Base-by-base conservation (phyloP, 2,329 filamentous ascomycete species). In the Pseudocercospora pini-densiflorae region DNA sequence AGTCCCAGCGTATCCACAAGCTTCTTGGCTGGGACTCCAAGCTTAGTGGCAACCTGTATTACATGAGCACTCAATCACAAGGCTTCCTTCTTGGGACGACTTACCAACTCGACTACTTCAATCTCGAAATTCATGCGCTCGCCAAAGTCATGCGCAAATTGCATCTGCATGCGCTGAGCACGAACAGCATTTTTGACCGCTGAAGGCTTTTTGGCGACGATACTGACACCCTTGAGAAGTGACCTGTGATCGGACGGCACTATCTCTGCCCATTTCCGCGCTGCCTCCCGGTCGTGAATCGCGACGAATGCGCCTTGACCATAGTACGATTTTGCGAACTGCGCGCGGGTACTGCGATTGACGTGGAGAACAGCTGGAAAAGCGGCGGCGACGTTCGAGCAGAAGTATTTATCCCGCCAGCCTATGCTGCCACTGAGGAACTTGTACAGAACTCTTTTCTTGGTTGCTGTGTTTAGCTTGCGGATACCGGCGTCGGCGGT, bases 281-380 rank as follows among this genome's bases (percentile, higher is more conserved):
- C 40, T n/a, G 7, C 16, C 16, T 43, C 16, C n/a, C 40, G 16
- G 16, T 19, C 40, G 5, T 43, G 40, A 19, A 5, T 12, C 1
- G 27, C 9, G 7, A 57, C 8, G 27, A 45, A 21, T 16, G 45
- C 31, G 27, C 29, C 21, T 29, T 19, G 19, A 23, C 73, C 2
- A 59, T 70, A 10, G 70, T 71, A 75, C 65, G 76, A 77, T 75
- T 40, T 33, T 4, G 62, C 62, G n/a, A 27, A 59, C 9, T 31
- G 16, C 24, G 36, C 40, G 24, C 62, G 62, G 40, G 63, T 40
- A 9, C 47, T 58, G 49, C 58, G 47, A 23, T 31, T 27, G 23
- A 65, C 49, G 9, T 65, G 63, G 9, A 65, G 58, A 2, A 57
- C 33, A 43, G 51, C n/a, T 12, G 63, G 62, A 6, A 43, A 43